A percentile compares a stretch with the other conserved stretches of the same genome.
phyloP scores from a whole-genome alignment of 2,329 filamentous ascomycete species.

The Elsinoe necatrix region DNA sequence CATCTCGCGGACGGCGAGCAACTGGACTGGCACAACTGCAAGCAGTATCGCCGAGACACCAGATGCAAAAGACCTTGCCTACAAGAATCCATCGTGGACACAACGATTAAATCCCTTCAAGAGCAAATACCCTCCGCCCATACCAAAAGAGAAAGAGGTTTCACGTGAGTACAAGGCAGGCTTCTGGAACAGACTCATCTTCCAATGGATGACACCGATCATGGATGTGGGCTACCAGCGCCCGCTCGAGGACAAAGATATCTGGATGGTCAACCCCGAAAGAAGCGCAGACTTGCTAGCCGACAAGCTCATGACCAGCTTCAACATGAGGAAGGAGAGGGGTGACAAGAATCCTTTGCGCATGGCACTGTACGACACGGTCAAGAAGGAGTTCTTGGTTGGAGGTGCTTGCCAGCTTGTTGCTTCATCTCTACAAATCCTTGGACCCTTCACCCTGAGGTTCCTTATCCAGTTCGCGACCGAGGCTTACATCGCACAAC shows the following conservation, averaged over 20 bases:
- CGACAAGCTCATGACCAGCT: slow-evolving; percentile 55
- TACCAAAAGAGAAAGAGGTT: slow-evolving; percentile 45
- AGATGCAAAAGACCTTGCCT: slow-evolving; percentile 20
- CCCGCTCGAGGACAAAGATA: slow-evolving; percentile 70
- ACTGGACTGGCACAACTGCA: slow-evolving; percentile 28
- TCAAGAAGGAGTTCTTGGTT: slow-evolving; percentile 74
- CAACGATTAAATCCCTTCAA: slow-evolving; percentile 45
- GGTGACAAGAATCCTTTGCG: slow-evolving; percentile 67
- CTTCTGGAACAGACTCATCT: slow-evolving; percentile 68
- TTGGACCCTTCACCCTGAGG: slow-evolving; percentile 75
- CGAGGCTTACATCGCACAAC: slow-evolving; percentile 63
- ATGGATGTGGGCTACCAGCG: slow-evolving; percentile 86
- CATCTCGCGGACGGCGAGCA: slow-evolving; percentile 26
- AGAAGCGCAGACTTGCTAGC: slow-evolving; percentile 64
- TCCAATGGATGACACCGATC: slow-evolving; percentile 82
- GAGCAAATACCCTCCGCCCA: slow-evolving; percentile 44
- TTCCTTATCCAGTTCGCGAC: slow-evolving; percentile 81
- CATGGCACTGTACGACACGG: slow-evolving; percentile 78
- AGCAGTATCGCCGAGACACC: slow-evolving; percentile 25
- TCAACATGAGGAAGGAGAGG: slow-evolving; percentile 54
- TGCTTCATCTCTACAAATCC: slow-evolving; percentile 63
- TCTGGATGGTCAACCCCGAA: slow-evolving; percentile 81
- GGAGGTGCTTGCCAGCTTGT: slow-evolving; percentile 69
- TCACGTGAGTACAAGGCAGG: slow-evolving; percentile 65
- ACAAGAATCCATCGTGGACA: slow-evolving; percentile 52